Evolutionary conservation across 371 early-diverging fungal species (phyloP).

Genomic region (Apophysomyces ossiformis): DNA sequence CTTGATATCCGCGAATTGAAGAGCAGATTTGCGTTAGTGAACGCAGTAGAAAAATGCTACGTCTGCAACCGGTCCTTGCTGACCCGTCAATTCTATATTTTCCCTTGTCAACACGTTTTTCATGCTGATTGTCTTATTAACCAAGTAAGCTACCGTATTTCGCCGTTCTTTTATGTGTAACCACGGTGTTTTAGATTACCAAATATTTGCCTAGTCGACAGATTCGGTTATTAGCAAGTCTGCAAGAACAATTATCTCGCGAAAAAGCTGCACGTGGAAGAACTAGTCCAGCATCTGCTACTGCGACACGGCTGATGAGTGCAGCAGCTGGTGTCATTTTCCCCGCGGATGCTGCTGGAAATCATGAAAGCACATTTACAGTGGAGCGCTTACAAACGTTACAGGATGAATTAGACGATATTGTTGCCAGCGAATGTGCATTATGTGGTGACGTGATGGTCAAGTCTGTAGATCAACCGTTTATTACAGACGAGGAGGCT

Average conservation of each 20-base stretch:
- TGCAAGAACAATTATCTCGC: constrained; percentile 60
- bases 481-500: constrained; percentile 61
- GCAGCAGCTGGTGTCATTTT: constrained; percentile 49
- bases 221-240: constrained; percentile 45
- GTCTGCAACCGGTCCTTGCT: constrained; percentile 78
- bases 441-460: constrained; percentile 92
- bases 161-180: not conserved
- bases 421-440: constrained; percentile 85
- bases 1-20: constrained; percentile 79
- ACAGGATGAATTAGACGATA: constrained; percentile 79
- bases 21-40: constrained; percentile 77
- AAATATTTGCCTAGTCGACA: constrained; percentile 39
- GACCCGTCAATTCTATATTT: constrained; percentile 88
- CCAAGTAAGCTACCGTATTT: constrained; percentile 43
- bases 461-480: constrained; percentile 75
- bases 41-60: constrained; percentile 81
- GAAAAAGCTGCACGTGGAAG: constrained; percentile 30
- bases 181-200: constrained; percentile 29
- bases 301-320: constrained; percentile 37
- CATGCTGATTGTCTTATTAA: constrained; percentile 88
- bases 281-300: constrained; percentile 1
- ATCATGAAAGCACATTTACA: constrained; percentile 21
- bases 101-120: constrained; percentile 95
- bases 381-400: constrained; percentile 47
- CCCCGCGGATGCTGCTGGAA: constrained; percentile 25